Evolutionary conservation across 23 red algal species (phyloP).

Genomic region (Gracilariopsis chorda): DNA sequence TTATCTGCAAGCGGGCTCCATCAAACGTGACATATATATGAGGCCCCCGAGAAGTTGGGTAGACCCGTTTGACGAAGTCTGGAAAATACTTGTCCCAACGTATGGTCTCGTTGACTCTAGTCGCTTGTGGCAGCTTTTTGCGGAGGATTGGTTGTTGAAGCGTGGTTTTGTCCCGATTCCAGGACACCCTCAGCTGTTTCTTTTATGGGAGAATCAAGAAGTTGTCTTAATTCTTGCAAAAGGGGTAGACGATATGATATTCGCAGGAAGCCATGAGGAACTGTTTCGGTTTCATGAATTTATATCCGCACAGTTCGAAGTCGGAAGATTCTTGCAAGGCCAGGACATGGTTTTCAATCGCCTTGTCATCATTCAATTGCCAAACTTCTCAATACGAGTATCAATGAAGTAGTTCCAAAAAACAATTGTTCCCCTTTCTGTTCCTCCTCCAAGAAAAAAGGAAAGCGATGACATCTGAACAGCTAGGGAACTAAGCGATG

Average conservation of each 20-base stretch:
- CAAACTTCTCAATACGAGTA: neutral
- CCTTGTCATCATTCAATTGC: neutral
- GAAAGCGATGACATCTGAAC: neutral
- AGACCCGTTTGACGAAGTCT: neutral
- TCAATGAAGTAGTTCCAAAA: neutral
- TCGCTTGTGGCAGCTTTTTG: slow-evolving; percentile 1
- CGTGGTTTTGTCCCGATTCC: neutral
- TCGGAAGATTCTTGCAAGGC: neutral
- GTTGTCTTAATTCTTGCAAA: neutral
- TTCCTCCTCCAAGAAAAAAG: no score
- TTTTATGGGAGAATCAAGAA: neutral
- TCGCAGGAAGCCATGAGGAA: neutral
- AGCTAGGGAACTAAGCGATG: neutral
- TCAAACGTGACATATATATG: neutral
- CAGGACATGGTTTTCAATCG: neutral
- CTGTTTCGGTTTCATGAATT: neutral
- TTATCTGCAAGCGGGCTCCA: neutral
- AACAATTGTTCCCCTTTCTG: neutral
- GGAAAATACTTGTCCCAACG: neutral
- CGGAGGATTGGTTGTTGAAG: neutral
- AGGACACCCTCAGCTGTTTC: slow-evolving; percentile 3
- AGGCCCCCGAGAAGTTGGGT: neutral
- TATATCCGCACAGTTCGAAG: neutral
- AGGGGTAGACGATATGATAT: slow-evolving; percentile 30
- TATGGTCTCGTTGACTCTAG: slow-evolving; percentile 3